These are phyloP conservation scores for Macaranga tanarius DNA, from an alignment of 441 rosid species.

Conservation along the genomic window DNA sequence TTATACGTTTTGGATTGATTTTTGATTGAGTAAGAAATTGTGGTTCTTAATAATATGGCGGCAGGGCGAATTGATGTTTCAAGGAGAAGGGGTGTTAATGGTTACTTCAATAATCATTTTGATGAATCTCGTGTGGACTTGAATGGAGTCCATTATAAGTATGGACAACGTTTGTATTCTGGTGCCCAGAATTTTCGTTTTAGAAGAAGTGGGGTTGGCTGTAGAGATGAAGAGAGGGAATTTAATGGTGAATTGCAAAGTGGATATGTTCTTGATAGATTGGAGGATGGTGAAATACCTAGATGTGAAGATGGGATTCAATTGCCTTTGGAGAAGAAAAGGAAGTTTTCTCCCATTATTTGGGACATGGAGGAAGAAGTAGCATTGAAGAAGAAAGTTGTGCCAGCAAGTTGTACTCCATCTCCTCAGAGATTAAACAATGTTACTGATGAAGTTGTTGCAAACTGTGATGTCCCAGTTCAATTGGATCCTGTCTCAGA, in stretches of 20 bases:
- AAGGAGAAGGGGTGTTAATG: constrained; percentile 33
- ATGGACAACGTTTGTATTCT: constrained; percentile 25
- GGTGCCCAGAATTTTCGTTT: constrained; percentile 15
- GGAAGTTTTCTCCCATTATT: constrained; percentile 50
- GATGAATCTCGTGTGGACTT: constrained; percentile 24
- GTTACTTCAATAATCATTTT: constrained; percentile 28
- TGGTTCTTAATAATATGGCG: constrained; percentile 69
- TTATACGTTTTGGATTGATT: constrained; percentile 20
- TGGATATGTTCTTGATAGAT: constrained; percentile 5
- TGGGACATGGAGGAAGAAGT: constrained; percentile 43
- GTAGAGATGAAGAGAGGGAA: constrained; percentile 18
- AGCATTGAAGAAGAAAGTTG: constrained; percentile 31
- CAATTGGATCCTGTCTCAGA: constrained; percentile 25
- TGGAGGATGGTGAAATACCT: constrained; percentile 22
- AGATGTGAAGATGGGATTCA: constrained; percentile 32
- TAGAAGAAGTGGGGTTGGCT: constrained; percentile 20
- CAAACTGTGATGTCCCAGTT: constrained; percentile 9
- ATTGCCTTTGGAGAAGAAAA: constrained; percentile 50
- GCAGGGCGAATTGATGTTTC: constrained; percentile 64
- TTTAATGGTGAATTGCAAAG: constrained; percentile 1
- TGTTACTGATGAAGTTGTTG: constrained; percentile 22
- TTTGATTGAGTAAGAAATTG: constrained; percentile 50
- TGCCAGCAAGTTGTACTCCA: constrained; percentile 7
- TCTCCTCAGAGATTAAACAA: constrained; percentile 13
- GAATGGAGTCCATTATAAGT: constrained; percentile 19